Percentiles rank a stretch among this genome's conserved stretches.
Conservation (phyloP, 176 grass and related monocot species). For the Musa troglodytarum region DNA sequence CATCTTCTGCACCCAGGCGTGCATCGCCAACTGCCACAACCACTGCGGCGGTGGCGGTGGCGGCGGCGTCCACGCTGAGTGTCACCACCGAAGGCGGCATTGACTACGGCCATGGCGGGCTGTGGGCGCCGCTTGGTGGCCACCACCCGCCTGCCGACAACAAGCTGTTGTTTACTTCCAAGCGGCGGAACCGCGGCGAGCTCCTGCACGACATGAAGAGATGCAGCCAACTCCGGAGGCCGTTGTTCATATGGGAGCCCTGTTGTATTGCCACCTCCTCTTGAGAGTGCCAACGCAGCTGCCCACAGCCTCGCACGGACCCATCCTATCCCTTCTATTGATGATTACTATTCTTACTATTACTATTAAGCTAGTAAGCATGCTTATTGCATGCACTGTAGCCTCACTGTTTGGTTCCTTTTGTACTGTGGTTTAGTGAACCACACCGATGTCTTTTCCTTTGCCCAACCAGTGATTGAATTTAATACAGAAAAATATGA, state of each 20-base stretch:
- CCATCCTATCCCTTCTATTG: background rate
- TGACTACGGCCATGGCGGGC: slow-evolving; percentile 1
- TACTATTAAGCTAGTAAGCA: background rate
- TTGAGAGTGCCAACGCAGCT: background rate
- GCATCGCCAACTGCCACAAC: slow-evolving; percentile 45
- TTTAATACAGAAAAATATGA: too few relatives aligned
- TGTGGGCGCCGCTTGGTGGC: background rate
- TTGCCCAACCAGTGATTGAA: background rate
- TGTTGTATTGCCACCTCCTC: slow-evolving; percentile 76
- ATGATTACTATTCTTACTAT: too few relatives aligned
- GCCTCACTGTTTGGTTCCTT: background rate
- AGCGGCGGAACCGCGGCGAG: slow-evolving; percentile 47
- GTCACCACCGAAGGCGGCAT: slow-evolving; percentile 2
- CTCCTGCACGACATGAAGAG: slow-evolving; percentile 63
- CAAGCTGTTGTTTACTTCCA: slow-evolving; percentile 66
- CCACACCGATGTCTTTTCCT: background rate
- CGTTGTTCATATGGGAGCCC: slow-evolving; percentile 78
- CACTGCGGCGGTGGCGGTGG: slow-evolving; percentile 33
- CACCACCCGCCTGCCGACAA: slow-evolving; percentile 15
- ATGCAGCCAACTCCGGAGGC: slow-evolving; percentile 72
- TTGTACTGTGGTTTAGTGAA: too few relatives aligned
- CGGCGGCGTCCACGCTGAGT: slow-evolving; percentile 27
- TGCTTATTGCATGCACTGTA: background rate
- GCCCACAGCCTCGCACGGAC: background rate
- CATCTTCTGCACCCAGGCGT: slow-evolving; percentile 28